Evolutionary conservation across 1,284 basidiomycete genomes (phyloP).

Genomic region (Porodaedalea pini): DNA sequence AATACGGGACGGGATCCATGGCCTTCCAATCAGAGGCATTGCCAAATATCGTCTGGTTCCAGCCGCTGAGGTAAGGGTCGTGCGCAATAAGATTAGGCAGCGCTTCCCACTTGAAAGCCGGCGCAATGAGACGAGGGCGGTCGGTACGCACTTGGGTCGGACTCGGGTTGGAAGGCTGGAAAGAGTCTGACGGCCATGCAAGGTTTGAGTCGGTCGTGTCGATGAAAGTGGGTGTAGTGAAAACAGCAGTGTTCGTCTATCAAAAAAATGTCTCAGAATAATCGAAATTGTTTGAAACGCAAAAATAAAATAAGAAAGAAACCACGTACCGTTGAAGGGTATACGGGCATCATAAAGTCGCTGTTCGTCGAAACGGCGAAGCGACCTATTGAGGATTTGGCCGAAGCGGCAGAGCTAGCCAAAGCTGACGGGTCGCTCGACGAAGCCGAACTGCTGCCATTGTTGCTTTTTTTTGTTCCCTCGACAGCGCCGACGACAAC

Average conservation of each 20-base stretch:
- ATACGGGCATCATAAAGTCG: constrained; percentile 78
- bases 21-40: constrained; percentile 78
- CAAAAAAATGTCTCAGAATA: not conserved
- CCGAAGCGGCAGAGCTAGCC: constrained; percentile 52
- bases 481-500: constrained; percentile 80
- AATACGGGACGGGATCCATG: constrained; percentile 66
- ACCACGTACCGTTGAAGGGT: constrained; percentile 68
- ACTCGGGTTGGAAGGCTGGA: constrained; percentile 57
- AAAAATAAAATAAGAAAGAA: constrained; percentile 2
- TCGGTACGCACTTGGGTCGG: constrained; percentile 65
- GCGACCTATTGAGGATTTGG: constrained; percentile 57
- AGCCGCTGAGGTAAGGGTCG: constrained; percentile 83
- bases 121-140: constrained; percentile 90
- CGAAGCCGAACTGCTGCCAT: constrained; percentile 35
- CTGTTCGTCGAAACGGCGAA: constrained; percentile 76
- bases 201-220: constrained; percentile 45
- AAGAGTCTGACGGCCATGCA: constrained; percentile 76
- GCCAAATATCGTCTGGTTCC: constrained; percentile 90
- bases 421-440: constrained; percentile 35
- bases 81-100: constrained; percentile 76
- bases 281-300: not conserved
- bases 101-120: constrained; percentile 87
- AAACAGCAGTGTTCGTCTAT: constrained; percentile 79
- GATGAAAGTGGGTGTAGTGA: constrained; percentile 70
- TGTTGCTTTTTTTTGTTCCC: constrained; percentile 51